These are phyloP conservation scores for Castanea crenata DNA, from an alignment of 306 rosid genomes.

Conservation along the genomic window DNA sequence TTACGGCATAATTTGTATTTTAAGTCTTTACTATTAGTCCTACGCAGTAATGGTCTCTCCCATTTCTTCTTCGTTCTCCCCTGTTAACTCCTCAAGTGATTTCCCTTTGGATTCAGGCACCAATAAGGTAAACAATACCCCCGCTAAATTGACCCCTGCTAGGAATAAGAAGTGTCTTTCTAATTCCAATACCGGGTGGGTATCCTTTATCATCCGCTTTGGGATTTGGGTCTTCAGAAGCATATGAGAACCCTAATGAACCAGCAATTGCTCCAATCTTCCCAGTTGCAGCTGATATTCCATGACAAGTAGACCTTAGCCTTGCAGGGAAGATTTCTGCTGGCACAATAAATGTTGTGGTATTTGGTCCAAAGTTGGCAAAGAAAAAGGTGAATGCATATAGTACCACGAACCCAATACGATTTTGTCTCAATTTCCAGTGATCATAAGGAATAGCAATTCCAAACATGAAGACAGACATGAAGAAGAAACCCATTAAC, in stretches of 20 bases:
- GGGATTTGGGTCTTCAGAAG: neutral
- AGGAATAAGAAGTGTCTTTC: constrained; percentile 12
- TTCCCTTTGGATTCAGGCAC: constrained; percentile 27
- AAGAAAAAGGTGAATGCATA: constrained; percentile 21
- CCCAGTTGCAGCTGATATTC: constrained; percentile 27
- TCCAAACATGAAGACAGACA: constrained; percentile 28
- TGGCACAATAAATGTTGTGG: constrained; percentile 25
- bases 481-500: constrained; percentile 24
- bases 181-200: constrained; percentile 19
- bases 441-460: constrained; percentile 22
- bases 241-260: constrained; percentile 19
- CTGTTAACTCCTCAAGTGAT: constrained; percentile 17
- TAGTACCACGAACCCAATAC: constrained; percentile 5
- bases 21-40: neutral
- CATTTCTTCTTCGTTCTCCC: neutral
- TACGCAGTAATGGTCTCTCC: neutral
- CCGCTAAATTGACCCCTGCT: neutral
- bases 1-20: too few species aligned
- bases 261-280: constrained; percentile 27
- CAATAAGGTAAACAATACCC: constrained; percentile 6
- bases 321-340: constrained; percentile 27
- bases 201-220: constrained; percentile 5
- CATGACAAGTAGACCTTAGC: constrained; percentile 29
- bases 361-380: constrained; percentile 26
- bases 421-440: neutral